Evolutionary conservation across 139 green algal species (phyloP).

Genomic region (Helicosporidium sp.): DNA sequence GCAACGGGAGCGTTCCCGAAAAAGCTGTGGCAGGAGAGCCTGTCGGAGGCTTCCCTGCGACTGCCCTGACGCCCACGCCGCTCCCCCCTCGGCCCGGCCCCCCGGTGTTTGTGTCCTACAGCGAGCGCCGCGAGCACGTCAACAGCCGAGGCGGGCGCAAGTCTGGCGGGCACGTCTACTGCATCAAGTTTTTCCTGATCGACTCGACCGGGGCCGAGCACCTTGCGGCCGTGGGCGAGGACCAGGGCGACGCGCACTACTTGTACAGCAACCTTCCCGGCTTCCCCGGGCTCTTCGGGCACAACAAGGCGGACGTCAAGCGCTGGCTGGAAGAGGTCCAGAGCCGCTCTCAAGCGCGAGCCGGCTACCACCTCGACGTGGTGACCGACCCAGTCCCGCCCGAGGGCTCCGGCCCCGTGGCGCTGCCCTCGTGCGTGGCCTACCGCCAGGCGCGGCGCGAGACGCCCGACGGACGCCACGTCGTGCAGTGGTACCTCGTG

Average conservation of each 20-base stretch:
- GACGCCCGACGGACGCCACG: conserved; percentile 13
- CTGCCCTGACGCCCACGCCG: no score
- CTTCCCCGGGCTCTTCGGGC: conserved; percentile 14
- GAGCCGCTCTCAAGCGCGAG: conserved; percentile 5
- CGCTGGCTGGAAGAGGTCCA: conserved; percentile 18
- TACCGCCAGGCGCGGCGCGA: conserved; percentile 13
- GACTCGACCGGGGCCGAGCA: conserved; percentile 9
- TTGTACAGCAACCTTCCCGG: conserved; percentile 15
- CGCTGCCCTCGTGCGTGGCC: conserved; percentile 19
- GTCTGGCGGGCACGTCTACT: conserved; percentile 8
- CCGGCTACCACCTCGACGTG: conserved; percentile 12
- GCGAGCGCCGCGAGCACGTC: conserved; percentile 1
- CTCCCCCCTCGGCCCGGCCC: background rate
- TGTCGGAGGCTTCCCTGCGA: no score
- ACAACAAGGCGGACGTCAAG: conserved; percentile 16
- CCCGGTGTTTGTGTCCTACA: conserved; percentile 4
- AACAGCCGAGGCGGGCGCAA: background rate
- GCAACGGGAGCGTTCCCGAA: no score
- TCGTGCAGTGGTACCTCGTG: conserved; percentile 21
- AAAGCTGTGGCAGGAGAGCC: no score
- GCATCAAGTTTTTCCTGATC: conserved; percentile 22
- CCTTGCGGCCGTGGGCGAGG: conserved; percentile 24
- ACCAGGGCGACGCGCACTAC: conserved; percentile 36
- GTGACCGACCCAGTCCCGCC: conserved; percentile 15
- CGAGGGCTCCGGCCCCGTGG: conserved; percentile 1